phyloP scores from a whole-genome alignment of 768 basidiomycete species.

The Serendipita indica region DNA sequence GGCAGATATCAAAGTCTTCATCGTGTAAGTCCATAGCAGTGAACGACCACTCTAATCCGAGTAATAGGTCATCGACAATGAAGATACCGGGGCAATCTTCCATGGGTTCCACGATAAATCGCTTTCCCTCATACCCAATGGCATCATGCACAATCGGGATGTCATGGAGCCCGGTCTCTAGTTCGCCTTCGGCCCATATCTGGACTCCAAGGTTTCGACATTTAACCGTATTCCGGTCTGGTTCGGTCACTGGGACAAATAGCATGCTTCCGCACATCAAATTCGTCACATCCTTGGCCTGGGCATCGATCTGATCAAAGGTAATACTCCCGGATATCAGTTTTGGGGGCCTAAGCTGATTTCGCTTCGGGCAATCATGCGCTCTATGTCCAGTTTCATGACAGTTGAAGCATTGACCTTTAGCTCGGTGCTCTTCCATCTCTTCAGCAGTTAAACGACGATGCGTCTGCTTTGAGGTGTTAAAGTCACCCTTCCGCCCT shows the following conservation, averaged over 20 bases:
- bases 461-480: not conserved
- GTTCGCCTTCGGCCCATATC: not conserved
- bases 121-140: not conserved
- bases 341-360: constrained; percentile 10
- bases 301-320: not conserved
- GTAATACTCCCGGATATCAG: not conserved
- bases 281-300: not conserved
- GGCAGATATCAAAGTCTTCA: not conserved
- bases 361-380: constrained; percentile 21
- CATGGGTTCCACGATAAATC: not conserved
- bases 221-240: not conserved
- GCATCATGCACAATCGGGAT: not conserved
- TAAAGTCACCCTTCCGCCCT: too few relatives aligned
- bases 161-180: not conserved
- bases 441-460: not conserved
- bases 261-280: not conserved
- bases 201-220: not conserved
- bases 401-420: constrained; percentile 23
- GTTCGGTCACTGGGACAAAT: not conserved
- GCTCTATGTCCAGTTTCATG: constrained; percentile 20
- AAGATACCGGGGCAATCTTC: not conserved
- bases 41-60: not conserved
- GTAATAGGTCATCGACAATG: not conserved
- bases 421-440: not conserved
- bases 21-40: not conserved